Evolutionary conservation across 495 filamentous ascomycete genomes (phyloP), one percentile per base, ranked within the genome.

Genomic region (Aspergillus saccharolyticus): DNA sequence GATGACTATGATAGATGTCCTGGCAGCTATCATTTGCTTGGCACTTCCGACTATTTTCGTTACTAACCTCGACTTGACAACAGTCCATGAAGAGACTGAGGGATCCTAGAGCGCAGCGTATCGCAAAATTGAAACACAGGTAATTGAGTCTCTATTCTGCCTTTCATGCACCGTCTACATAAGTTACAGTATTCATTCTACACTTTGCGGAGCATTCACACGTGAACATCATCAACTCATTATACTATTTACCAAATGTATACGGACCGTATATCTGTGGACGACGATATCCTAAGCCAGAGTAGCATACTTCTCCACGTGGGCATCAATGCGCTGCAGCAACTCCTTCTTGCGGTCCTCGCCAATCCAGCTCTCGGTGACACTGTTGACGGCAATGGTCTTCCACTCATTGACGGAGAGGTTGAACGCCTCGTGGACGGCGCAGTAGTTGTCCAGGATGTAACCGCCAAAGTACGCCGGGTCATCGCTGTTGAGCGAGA

Each of bases 401-500:
- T 70, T 74, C 89, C 88, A 91, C 56, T 91, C 86, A 18, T 72
- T 64, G 3, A 83, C 65, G 17, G 64, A 77, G 57, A 93, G 60
- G 28, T 75, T 65, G 70, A 87, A 87, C 16, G 86, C 85, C 56
- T 89, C 87, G 66, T 90, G 85, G 14, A 90, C 85, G 4, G 83
- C 85, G 59, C 84, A 89, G 66, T 88, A 90, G 60, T 89, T 89
- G 64, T 88, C 85, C 56, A 87, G 70, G 53, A 90, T 83, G 68
- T 89, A 90, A 0, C 84, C 85, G 6, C 87, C 87, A 76, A 91
- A 91, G 68, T 91, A 93, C 10, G 86, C 88, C 47, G 88, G 88
- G 66, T 91, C 88, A 65, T 93, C 86, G 64, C 85, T 86, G 60
- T 89, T 89, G 55, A 89, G 81, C 10, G 83, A 84, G 59, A 89